These are phyloP conservation scores for Mycothermus thermophilus DNA, from an alignment of 495 filamentous ascomycete species.

Conservation along the genomic window DNA sequence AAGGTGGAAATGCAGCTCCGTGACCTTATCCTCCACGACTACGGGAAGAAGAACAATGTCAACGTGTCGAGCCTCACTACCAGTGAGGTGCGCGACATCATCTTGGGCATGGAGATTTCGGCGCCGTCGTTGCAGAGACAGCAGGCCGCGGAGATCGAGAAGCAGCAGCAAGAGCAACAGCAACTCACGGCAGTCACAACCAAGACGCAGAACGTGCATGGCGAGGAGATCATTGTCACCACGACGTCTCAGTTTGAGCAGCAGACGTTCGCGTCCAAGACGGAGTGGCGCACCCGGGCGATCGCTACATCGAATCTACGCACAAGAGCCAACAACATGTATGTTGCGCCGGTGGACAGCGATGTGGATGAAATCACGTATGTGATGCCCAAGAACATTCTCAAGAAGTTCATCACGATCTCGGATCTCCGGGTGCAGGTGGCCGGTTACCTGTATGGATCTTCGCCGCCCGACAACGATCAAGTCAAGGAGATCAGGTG, in stretches of 20 bases:
- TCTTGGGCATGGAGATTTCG: slow-evolving; percentile 98
- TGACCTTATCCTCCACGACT: slow-evolving; percentile 94
- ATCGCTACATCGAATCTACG: slow-evolving; percentile 94
- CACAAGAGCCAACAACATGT: slow-evolving; percentile 93
- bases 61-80: slow-evolving; percentile 93
- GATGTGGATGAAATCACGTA: slow-evolving; percentile 74
- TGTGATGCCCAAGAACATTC: slow-evolving; percentile 97
- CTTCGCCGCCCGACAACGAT: slow-evolving; percentile 83
- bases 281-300: slow-evolving; percentile 93
- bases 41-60: slow-evolving; percentile 99
- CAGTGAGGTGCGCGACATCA: slow-evolving; percentile 96
- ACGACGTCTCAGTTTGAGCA: slow-evolving; percentile 96
- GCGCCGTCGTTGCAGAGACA: slow-evolving; percentile 97
- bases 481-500: slow-evolving; percentile 93
- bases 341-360: slow-evolving; percentile 88
- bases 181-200: slow-evolving; percentile 96
- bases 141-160: slow-evolving; percentile 97
- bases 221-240: slow-evolving; percentile 96
- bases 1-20: slow-evolving; percentile 94
- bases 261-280: slow-evolving; percentile 94
- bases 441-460: slow-evolving; percentile 88
- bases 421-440: slow-evolving; percentile 95
- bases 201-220: slow-evolving; percentile 94
- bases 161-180: slow-evolving; percentile 92
- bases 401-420: slow-evolving; percentile 97